A percentile compares a stretch with the other conserved stretches of the same genome.
Evolutionary conservation across 176 grass and related monocot genomes (phyloP).

Genomic region (Hsuehochloa calcarea): DNA sequence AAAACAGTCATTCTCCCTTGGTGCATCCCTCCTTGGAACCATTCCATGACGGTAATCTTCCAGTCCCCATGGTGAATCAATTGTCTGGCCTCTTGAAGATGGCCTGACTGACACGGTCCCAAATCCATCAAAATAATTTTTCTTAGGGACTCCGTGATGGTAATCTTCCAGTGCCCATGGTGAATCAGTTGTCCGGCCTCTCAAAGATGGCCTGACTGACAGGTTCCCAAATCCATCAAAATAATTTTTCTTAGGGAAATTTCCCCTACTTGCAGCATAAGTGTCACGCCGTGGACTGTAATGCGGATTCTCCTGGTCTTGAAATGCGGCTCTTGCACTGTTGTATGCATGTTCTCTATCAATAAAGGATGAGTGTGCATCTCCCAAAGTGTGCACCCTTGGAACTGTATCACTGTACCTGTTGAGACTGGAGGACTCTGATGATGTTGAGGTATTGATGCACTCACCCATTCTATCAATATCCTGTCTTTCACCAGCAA

Average conservation of each 20-base stretch:
- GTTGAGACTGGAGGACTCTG: constrained; percentile 54
- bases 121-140: constrained; percentile 56
- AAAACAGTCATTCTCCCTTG: constrained; percentile 57
- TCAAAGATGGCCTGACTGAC: constrained; percentile 41
- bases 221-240: constrained; percentile 48
- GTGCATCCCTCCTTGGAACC: constrained; percentile 60
- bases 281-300: constrained; percentile 44
- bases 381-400: constrained; percentile 45
- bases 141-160: constrained; percentile 45
- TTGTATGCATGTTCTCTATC: constrained; percentile 62
- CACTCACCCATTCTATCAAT: constrained; percentile 52
- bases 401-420: constrained; percentile 59
- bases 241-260: constrained; percentile 59
- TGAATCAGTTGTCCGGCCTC: constrained; percentile 39
- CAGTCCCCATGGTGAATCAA: constrained; percentile 41
- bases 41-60: constrained; percentile 57
- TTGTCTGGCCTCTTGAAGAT: constrained; percentile 43
- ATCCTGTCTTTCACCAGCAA: constrained; percentile 51
- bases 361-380: constrained; percentile 45
- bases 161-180: constrained; percentile 49
- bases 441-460: constrained; percentile 51
- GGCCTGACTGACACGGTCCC: constrained; percentile 33
- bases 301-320: constrained; percentile 55
- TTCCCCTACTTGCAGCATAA: constrained; percentile 48
- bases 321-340: constrained; percentile 40